Base-by-base conservation (phyloP, 257 asterid species). In the Fraxinus americana region DNA sequence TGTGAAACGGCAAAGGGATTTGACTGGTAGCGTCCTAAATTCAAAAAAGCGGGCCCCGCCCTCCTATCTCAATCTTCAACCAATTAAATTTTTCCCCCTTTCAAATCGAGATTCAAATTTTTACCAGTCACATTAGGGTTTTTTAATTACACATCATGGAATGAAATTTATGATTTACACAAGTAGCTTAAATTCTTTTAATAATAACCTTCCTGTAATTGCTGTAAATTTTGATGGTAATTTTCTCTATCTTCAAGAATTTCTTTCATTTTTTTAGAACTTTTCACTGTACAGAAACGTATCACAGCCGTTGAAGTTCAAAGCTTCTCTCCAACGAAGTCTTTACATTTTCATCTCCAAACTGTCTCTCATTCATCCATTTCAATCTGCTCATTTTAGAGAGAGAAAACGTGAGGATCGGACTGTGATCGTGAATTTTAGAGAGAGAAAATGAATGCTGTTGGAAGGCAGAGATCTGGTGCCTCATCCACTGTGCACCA, bases 391-490 rank as follows among this genome's bases (percentile, higher is more conserved):
- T 19, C 75, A 71, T 10, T 71, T 17, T 41, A 41, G 75, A 52
- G 11, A 71, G 38, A 71, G 54, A 71, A 41, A 13, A 12, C 11
- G 54, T 5, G 66, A 72, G 54, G 19, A 23, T 72, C 59, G 32
- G 17, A 17, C 48, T 70, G 29, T 41, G 36, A 43, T 72, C 66
- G 75, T 17, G 21, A 41, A 30, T 78, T 36, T 52, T n/a, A 17
- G 65, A 69, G 69, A 32, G 35, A 45, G 83, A 45, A 71, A 35
- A 68, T 25, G 73, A 67, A 92, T 87, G 97, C 96, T 32, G 86
- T 90, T 63, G 97, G 98, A 43, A 83, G 95, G 83, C 99, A 93
- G 81, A 96, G 88, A 90, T 90, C 97, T 72, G 97, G 97, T 63
- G 87, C 91, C 10, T 63, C 68, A 63, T 81, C 97, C 81, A 83